These are phyloP conservation scores for Xerocomellus dryophilus DNA, from an alignment of 768 basidiomycete genomes.

Conservation along the genomic window DNA sequence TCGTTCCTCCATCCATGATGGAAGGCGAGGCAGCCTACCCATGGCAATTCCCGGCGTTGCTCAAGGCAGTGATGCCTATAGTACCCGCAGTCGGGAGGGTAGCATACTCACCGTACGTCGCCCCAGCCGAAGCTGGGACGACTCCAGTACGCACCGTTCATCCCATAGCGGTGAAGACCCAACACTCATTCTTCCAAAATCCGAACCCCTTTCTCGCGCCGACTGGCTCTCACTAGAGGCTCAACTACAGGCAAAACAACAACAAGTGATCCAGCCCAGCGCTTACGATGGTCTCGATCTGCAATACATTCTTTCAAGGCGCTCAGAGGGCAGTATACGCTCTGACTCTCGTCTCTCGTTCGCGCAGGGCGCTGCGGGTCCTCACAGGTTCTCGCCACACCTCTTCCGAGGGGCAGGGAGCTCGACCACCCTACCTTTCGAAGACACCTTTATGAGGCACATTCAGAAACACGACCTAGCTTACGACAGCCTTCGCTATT, in stretches of 20 bases:
- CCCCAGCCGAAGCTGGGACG: slow-evolving; percentile 59
- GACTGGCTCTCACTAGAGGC: slow-evolving; percentile 57
- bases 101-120: slow-evolving; percentile 58
- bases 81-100: slow-evolving; percentile 51
- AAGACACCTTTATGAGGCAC: slow-evolving; percentile 41
- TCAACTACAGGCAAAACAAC: slow-evolving; percentile 30
- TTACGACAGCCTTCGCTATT: slow-evolving; percentile 42
- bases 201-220: slow-evolving; percentile 38
- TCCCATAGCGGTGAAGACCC: slow-evolving; percentile 22
- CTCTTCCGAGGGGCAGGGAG: slow-evolving; percentile 32
- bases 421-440: slow-evolving; percentile 33
- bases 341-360: slow-evolving; percentile 29
- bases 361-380: neutral
- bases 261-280: neutral
- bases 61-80: slow-evolving; percentile 19
- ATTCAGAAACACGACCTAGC: slow-evolving; percentile 39
- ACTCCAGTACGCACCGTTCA: slow-evolving; percentile 29
- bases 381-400: slow-evolving; percentile 26
- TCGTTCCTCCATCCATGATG: slow-evolving; percentile 18
- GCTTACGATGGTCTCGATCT: slow-evolving; percentile 43
- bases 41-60: slow-evolving; percentile 50
- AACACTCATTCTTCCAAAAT: slow-evolving; percentile 42
- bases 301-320: slow-evolving; percentile 39
- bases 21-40: slow-evolving; percentile 57
- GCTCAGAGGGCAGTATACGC: slow-evolving; percentile 33